Conservation (phyloP, 2,329 filamentous ascomycete genomes). For the Sclerotinia nivalis region DNA sequence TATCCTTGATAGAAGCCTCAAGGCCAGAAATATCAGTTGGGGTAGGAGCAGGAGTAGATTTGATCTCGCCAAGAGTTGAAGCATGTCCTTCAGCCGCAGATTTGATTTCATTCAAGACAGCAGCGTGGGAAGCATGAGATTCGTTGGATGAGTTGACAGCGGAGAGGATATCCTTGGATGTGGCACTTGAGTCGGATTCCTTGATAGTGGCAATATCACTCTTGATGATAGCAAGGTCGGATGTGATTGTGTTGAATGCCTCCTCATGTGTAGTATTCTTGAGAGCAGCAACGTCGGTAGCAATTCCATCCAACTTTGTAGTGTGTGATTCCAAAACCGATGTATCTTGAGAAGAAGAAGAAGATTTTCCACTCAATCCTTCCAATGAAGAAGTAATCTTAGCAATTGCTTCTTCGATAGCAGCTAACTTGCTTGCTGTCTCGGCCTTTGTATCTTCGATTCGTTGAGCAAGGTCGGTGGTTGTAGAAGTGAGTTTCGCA, state of each 20-base stretch:
- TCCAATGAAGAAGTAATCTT: conserved; percentile 35
- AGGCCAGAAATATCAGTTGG: conserved; percentile 29
- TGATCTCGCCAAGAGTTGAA: conserved; percentile 19
- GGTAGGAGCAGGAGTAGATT: conserved; percentile 26
- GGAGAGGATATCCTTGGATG: conserved; percentile 30
- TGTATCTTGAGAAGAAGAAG: conserved; percentile 34
- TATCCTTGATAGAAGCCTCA: conserved; percentile 22
- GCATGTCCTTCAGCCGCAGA: conserved; percentile 27
- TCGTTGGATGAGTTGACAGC: conserved; percentile 33
- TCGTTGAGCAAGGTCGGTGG: conserved; percentile 33
- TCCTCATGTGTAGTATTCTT: conserved; percentile 31
- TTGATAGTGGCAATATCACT: conserved; percentile 30
- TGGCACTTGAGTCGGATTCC: conserved; percentile 29
- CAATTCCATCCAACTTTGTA: conserved; percentile 34
- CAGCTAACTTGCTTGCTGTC: conserved; percentile 33
- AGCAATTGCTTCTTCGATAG: conserved; percentile 36
- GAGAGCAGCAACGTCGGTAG: conserved; percentile 32
- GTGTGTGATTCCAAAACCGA: conserved; percentile 32
- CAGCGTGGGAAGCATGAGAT: conserved; percentile 32
- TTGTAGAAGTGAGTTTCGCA: conserved; percentile 33
- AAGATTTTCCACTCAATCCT: conserved; percentile 35
- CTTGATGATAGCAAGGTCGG: conserved; percentile 37
- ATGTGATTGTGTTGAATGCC: conserved; percentile 33
- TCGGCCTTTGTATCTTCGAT: conserved; percentile 33
- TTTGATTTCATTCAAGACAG: conserved; percentile 31